A percentile compares a stretch with the other conserved stretches of the same genome.
These are phyloP conservation scores for Trapa incisa DNA, from an alignment of 345 rosid species.

Conservation along the genomic window DNA sequence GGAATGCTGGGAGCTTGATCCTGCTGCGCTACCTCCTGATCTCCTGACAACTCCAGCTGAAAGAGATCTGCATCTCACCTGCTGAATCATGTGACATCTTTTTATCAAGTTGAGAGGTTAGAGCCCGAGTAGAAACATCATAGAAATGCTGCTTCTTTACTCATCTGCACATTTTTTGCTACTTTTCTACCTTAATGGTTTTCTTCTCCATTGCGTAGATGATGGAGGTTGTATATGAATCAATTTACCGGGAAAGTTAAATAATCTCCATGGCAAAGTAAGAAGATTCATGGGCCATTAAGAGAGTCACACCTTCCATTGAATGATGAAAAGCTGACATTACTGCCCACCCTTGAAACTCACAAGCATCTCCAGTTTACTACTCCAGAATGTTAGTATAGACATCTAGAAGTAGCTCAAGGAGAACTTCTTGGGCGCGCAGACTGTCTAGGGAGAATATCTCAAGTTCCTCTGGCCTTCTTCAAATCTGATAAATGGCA, in stretches of 20 bases:
- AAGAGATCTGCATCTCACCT: neutral
- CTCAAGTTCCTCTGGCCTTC: neutral
- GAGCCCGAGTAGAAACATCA: neutral
- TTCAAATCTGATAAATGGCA: neutral
- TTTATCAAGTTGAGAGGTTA: neutral
- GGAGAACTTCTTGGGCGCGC: neutral
- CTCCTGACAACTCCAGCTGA: slow-evolving; percentile 14
- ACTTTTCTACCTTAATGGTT: neutral
- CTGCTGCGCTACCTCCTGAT: slow-evolving; percentile 50
- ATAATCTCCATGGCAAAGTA: no score
- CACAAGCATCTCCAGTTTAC: neutral
- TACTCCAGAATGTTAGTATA: neutral
- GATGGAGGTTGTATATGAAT: no score
- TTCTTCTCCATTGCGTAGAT: no score
- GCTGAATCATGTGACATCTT: slow-evolving; percentile 1
- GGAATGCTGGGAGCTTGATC: slow-evolving; percentile 84
- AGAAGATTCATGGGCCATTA: no score
- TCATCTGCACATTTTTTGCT: neutral
- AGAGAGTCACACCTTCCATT: neutral
- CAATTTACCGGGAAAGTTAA: no score
- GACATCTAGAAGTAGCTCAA: neutral
- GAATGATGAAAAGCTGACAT: neutral
- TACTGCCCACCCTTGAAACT: neutral
- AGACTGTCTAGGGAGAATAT: no score
- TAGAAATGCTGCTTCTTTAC: neutral